phyloP scores from a whole-genome alignment of 371 early-diverging fungal species.

The Apophysomyces sp. region DNA sequence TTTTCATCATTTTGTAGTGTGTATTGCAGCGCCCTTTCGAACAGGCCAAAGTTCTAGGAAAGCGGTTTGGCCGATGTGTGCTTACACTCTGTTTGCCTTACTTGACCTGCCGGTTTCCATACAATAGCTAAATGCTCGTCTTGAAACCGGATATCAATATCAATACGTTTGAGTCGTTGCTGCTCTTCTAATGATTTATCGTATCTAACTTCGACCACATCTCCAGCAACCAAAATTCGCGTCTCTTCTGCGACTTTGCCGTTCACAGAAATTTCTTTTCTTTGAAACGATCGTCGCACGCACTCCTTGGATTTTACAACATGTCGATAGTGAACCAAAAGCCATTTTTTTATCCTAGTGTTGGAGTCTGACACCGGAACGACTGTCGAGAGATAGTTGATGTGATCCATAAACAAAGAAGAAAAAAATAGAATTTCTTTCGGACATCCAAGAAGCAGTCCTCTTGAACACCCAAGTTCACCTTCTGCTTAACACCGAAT shows the following conservation, averaged over 20 bases:
- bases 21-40: slow-evolving; percentile 29
- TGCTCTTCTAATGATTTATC: slow-evolving; percentile 36
- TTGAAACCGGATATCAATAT: slow-evolving; percentile 41
- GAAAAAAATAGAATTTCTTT: not conserved
- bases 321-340: slow-evolving; percentile 25
- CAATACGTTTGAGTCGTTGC: slow-evolving; percentile 27
- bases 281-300: slow-evolving; percentile 29
- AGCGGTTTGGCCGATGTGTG: slow-evolving; percentile 19
- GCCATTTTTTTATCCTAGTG: slow-evolving; percentile 23
- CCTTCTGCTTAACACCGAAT: too few relatives aligned
- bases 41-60: slow-evolving; percentile 19
- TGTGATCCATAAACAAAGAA: not conserved
- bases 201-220: slow-evolving; percentile 45
- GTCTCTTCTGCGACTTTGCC: slow-evolving; percentile 45
- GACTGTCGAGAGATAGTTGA: not conserved
- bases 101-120: slow-evolving; percentile 56
- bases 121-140: slow-evolving; percentile 53
- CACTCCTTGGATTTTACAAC: slow-evolving; percentile 35
- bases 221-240: slow-evolving; percentile 31
- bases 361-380: not conserved
- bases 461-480: too few relatives aligned
- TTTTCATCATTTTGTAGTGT: slow-evolving; percentile 19
- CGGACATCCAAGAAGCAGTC: too few relatives aligned
- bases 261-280: slow-evolving; percentile 50
- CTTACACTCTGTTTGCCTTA: slow-evolving; percentile 19